Base-by-base conservation (phyloP, 1,284 basidiomycete genomes). In the Tylopilus orsonianus region DNA sequence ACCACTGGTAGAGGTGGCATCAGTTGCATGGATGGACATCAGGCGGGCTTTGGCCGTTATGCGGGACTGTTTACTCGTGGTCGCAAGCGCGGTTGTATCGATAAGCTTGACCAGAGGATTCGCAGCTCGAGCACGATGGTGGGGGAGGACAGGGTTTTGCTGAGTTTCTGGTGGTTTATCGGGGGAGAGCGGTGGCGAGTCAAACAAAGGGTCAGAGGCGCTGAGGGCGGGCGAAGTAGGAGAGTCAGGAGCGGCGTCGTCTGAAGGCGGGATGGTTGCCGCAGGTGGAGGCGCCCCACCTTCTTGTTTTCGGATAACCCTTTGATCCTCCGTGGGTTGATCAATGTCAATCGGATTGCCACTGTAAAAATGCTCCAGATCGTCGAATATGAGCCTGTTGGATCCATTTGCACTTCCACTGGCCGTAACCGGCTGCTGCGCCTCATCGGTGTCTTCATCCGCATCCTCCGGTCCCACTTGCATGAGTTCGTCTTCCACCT, bases 71-170 rank as follows among this genome's bases (percentile, higher is more conserved):
- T 49, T 69, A 55, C 8, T 46, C 50, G 30, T 57, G 49, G 19
- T 44, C 48, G 41, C 62, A 10, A 16, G 18, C 12, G 54, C 44
- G n/a, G 71, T 58, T 35, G 73, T 62, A 43, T 81, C 76, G 5
- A 74, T 61, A 46, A 78, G 58, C 56, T 78, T 78, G 14, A 85
- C 74, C 4, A 70, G 70, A 16, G 83, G 79, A 22, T 81, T 80
- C 8, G 71, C 69, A 13, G 62, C 67, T 37, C 78, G 75, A 2
- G 61, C 64, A 45, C 75, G 74, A 59, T 81, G 81, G 2, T 66
- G 61, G 30, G 78, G 77, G 0, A 63, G 35, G 14, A 10, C 20
- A 5, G 46, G 7, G 2, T 46, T 50, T 23, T 13, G 41, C 20
- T 44, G 50, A 41, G 3, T n/a, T 44, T 58, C 53, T 5, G 38